These are phyloP conservation scores for Volvox africanus DNA, from an alignment of 139 green algal species.

Conservation along the genomic window DNA sequence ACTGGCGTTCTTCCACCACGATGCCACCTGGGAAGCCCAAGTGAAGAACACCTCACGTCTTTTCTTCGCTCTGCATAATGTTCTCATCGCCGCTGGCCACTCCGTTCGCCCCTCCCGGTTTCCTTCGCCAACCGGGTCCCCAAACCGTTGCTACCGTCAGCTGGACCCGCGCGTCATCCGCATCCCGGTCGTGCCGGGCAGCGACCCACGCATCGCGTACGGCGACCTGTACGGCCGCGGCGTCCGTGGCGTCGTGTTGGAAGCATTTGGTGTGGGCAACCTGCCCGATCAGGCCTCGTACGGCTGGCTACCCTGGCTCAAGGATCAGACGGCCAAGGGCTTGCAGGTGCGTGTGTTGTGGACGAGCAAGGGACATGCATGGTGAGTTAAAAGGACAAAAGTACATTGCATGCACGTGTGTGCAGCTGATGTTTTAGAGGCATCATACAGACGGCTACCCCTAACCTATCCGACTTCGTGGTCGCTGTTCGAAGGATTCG, in stretches of 20 bases:
- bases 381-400: too few species aligned
- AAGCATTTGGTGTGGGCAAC: slow-evolving; percentile 95
- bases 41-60: too few species aligned
- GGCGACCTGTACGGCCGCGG: slow-evolving; percentile 81
- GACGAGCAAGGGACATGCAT: background rate
- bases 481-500: too few species aligned
- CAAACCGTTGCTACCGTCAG: slow-evolving; percentile 1
- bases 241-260: slow-evolving; percentile 86
- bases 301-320: slow-evolving; percentile 90
- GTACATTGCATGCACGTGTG: too few species aligned
- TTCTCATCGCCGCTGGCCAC: too few species aligned
- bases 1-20: too few species aligned
- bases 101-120: background rate
- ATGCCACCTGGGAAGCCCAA: too few species aligned
- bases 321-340: slow-evolving; percentile 75
- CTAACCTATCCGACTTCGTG: too few species aligned
- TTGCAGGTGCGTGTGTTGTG: slow-evolving; percentile 65
- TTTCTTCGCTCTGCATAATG: too few species aligned
- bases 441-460: too few species aligned
- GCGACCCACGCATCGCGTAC: slow-evolving; percentile 81
- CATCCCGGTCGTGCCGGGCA: slow-evolving; percentile 87
- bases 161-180: slow-evolving; percentile 87
- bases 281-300: slow-evolving; percentile 77
- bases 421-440: too few species aligned
- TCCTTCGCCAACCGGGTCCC: background rate